Base-by-base conservation (phyloP, 1,284 basidiomycete species). In the Ustilago nuda region DNA sequence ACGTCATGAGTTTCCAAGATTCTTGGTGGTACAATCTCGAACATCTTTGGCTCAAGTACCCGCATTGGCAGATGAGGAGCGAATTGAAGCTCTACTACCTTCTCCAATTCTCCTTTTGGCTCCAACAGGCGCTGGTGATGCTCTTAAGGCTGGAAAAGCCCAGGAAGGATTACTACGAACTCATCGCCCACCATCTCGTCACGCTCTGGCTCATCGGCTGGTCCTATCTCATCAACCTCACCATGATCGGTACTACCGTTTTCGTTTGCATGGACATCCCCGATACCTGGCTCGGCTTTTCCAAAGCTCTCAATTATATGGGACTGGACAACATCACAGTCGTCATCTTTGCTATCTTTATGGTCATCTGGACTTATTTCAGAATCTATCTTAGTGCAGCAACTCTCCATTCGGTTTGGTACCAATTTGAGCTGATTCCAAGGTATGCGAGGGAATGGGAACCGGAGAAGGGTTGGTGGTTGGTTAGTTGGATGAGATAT, bases 231-330 rank as follows among this genome's bases (percentile, higher is more conserved):
- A 77, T 85, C 61, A 84, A 89, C 86, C 76, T 89, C 57, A 98
- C 95, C 0, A 88, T 91, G 78, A 95, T 98, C 60, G 96, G 96
- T 13, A 94, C 94, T 74, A 92, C 94, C 2, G 91, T 99, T 32
- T 98, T 93, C 82, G 89, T 96, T 83, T 96, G 94, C 85, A 99
- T 98, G 96, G 96, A 99, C 87, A 89, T 96, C 37, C 94, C 95
- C 3, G 96, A 99, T 84, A 88, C 91, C 27, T 94, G 93, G 87
- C 89, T 99, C 23, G 75, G 80, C 12, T 60, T 80, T 91, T 72
- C 78, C 30, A 85, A 85, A 64, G 69, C 76, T n/a, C 66, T 85
- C 66, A 85, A 84, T 73, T 85, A 85, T 56, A 72, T 85, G 65
- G 74, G 77, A 4, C 54, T 83, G 19, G 81, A 84, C 65, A 71